Evolutionary conservation across 352 stramenopile species (phyloP).

Genomic region (Lagenidium sp.): DNA sequence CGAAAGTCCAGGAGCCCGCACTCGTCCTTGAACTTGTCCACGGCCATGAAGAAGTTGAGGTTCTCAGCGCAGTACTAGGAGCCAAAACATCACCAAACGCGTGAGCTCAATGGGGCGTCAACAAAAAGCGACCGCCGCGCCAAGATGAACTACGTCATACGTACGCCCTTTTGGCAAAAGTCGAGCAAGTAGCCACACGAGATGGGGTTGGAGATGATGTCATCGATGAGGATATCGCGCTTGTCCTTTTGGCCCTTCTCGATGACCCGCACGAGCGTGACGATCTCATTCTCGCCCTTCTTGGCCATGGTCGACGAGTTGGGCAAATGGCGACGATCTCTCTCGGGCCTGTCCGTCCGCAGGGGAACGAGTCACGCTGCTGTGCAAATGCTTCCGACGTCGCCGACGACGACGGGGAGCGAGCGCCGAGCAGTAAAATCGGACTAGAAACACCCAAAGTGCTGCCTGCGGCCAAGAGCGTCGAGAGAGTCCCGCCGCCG

Average conservation of each 20-base stretch:
- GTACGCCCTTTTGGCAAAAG: slow-evolving; percentile 82
- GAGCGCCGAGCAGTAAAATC: too few relatives aligned
- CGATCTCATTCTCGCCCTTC: slow-evolving; percentile 63
- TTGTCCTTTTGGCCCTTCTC: slow-evolving; percentile 65
- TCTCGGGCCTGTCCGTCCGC: too few relatives aligned
- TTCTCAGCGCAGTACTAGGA: slow-evolving; percentile 74
- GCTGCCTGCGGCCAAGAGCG: too few relatives aligned
- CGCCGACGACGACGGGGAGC: too few relatives aligned
- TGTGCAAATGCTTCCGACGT: too few relatives aligned
- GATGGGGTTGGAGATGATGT: slow-evolving; percentile 82
- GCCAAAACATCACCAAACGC: not conserved
- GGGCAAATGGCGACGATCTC: too few relatives aligned
- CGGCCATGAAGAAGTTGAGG: slow-evolving; percentile 84
- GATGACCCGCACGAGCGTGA: slow-evolving; percentile 50
- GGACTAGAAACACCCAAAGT: too few relatives aligned
- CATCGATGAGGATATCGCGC: slow-evolving; percentile 74
- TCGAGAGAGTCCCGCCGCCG: too few relatives aligned
- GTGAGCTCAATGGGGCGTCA: not conserved
- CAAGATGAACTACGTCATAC: slow-evolving; percentile 1
- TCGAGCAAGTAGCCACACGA: slow-evolving; percentile 79
- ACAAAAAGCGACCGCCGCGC: not conserved
- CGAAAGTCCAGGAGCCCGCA: slow-evolving; percentile 70
- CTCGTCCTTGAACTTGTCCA: slow-evolving; percentile 82
- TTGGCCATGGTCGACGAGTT: slow-evolving; percentile 62
- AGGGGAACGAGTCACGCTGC: too few relatives aligned